Percentiles rank a stretch among this genome's conserved stretches.
These are phyloP conservation scores for Coemansia sp. DNA, from an alignment of 192 early-diverging fungal species.

Conservation along the genomic window DNA sequence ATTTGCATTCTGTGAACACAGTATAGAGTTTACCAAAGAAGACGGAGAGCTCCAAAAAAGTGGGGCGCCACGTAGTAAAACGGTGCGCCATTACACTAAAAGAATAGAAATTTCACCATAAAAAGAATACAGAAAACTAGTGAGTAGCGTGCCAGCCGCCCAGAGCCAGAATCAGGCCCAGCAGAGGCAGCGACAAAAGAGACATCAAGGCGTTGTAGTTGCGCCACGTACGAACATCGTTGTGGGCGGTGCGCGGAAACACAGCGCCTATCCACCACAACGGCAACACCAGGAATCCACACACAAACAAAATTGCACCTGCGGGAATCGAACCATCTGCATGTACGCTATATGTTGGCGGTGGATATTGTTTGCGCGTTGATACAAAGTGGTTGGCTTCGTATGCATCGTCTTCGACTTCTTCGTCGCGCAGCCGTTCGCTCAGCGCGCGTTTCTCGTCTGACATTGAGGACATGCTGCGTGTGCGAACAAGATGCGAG, in stretches of 20 bases:
- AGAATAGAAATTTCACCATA: conserved; percentile 1
- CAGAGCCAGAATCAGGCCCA: conserved; percentile 51
- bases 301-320: conserved; percentile 42
- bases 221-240: conserved; percentile 47
- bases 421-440: conserved; percentile 40
- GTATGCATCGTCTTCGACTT: conserved; percentile 51
- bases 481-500: not conserved
- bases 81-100: not conserved
- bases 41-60: not conserved
- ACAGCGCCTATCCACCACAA: conserved; percentile 55
- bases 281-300: conserved; percentile 48
- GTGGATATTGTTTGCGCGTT: conserved; percentile 33
- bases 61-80: not conserved
- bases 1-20: not conserved
- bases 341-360: conserved; percentile 31
- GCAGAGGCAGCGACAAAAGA: conserved; percentile 46
- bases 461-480: conserved; percentile 6
- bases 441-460: conserved; percentile 17
- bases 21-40: conserved; percentile 1
- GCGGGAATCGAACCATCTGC: conserved; percentile 22
- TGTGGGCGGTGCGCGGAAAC: conserved; percentile 21
- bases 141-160: conserved; percentile 54
- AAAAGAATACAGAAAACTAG: conserved; percentile 4
- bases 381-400: conserved; percentile 50
- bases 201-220: conserved; percentile 56